Evolutionary conservation across 352 stramenopile species (phyloP), one percentile per base, ranked within the genome.

Genomic region (Globisporangium takayamanum): DNA sequence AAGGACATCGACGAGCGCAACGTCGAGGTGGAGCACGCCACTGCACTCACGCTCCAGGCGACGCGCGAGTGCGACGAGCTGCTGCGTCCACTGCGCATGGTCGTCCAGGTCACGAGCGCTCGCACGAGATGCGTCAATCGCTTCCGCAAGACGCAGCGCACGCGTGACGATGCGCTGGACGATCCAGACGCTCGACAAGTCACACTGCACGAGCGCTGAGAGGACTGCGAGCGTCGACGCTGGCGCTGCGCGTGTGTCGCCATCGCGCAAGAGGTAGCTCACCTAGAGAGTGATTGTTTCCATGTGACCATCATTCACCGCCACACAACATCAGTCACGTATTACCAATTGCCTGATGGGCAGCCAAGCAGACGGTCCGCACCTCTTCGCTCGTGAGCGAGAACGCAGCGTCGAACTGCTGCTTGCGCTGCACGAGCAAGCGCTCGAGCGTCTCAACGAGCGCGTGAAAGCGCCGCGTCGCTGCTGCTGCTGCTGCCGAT

Each of bases 381-480:
- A 75, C 71, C 66, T 77, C 66, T 59, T 80, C 72, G 15, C 52
- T 63, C 3, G 72, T 63, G 14, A 79, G 22, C 8, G 50, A 57
- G 3, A 68, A 65, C 15, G 64, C 63, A 16, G 37, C 49, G 5
- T 57, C 22, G 5, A 54, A 71, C 5, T 57, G 49, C 28, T 57
- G 53, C 33, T 69, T 55, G 22, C 73, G 61, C 30, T 62, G 68
- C 47, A 39, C 42, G 12, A 77, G 25, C 36, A 84, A 41, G 47
- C 66, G 53, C 28, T 50, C 15, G 52, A 81, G 59, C 12, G 74
- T 76, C 1, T 59, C 47, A 3, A 72, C 49, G n/a, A 78, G 60
- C 20, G 68, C 59, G 5, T 48, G 59, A 15, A 62, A 60, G 12
- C 71, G 50, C 41, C 18, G 14, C 15, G 41, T 18, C 20, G 20